Percentiles rank a stretch among this genome's conserved stretches.
Evolutionary conservation across 2,329 filamentous ascomycete genomes (phyloP).

Genomic region (Metarhizium album): DNA sequence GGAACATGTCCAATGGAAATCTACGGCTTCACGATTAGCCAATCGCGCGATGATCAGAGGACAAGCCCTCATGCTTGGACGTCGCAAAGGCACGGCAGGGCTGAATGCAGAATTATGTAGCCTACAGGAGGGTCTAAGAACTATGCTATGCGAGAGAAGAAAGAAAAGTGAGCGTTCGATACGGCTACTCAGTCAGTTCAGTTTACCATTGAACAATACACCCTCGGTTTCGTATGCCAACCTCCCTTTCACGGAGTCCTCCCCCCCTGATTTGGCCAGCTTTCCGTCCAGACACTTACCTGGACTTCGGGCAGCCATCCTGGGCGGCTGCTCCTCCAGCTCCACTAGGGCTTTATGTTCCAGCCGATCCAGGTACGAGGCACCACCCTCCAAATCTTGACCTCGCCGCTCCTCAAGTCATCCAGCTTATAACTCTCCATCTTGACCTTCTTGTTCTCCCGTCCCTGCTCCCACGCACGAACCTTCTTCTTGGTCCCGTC

Average conservation of each 20-base stretch:
- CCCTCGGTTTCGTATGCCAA: not conserved
- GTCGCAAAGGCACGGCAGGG: not conserved
- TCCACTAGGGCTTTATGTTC: conserved; percentile 50
- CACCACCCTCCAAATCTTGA: conserved; percentile 96
- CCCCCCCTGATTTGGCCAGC: not conserved
- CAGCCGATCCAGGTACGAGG: conserved; percentile 86
- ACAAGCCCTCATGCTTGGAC: not conserved
- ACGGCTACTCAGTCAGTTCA: not conserved
- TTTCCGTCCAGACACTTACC: conserved; percentile 2
- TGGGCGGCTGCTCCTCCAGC: conserved; percentile 11
- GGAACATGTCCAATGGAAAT: not conserved
- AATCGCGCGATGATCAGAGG: not conserved
- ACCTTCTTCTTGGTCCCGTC: conserved; percentile 98
- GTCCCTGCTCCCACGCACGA: conserved; percentile 85
- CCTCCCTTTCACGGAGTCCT: not conserved
- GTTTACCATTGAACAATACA: not conserved
- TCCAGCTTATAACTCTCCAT: conserved; percentile 89
- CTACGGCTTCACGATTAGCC: not conserved
- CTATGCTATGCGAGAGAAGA: conserved; percentile 1
- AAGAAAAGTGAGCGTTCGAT: not conserved
- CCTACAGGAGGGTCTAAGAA: not conserved
- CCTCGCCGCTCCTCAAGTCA: conserved; percentile 84
- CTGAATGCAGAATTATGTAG: not conserved
- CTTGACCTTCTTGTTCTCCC: conserved; percentile 89
- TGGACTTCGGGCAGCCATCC: conserved; percentile 5